These are phyloP conservation scores for Paxillus rubicundulus DNA, from an alignment of 768 basidiomycete genomes.

Conservation along the genomic window DNA sequence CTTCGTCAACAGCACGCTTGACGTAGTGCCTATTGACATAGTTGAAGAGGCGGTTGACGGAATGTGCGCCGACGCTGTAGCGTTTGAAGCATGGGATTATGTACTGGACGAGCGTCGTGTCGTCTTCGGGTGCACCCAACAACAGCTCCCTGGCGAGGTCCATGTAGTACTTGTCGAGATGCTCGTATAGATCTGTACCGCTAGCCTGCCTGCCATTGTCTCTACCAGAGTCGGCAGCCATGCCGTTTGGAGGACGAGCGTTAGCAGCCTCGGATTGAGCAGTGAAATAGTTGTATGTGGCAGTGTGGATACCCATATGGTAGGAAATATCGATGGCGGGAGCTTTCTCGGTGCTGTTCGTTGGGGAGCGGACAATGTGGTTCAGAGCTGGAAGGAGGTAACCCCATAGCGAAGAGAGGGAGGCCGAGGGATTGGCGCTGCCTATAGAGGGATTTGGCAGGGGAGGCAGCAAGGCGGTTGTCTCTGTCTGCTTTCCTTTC, in stretches of 20 bases:
- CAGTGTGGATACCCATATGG: constrained; percentile 76
- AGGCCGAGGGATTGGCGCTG: constrained; percentile 72
- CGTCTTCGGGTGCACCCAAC: constrained; percentile 64
- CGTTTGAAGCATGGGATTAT: constrained; percentile 70
- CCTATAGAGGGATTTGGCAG: constrained; percentile 56
- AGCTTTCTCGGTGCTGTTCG: constrained; percentile 56
- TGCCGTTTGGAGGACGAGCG: constrained; percentile 12
- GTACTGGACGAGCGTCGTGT: constrained; percentile 63
- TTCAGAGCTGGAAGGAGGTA: constrained; percentile 74
- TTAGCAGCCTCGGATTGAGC: constrained; percentile 51
- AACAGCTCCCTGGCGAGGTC: constrained; percentile 59
- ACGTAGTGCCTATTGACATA: constrained; percentile 73
- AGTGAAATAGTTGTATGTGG: constrained; percentile 80
- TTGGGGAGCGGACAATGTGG: constrained; percentile 71
- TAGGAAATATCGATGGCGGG: constrained; percentile 70
- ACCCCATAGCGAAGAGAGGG: constrained; percentile 69
- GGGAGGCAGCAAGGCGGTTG: constrained; percentile 28
- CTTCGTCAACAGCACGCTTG: constrained; percentile 74
- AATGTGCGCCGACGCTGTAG: constrained; percentile 62
- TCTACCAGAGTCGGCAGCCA: constrained; percentile 22
- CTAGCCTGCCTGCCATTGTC: constrained; percentile 34
- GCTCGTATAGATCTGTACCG: constrained; percentile 70
- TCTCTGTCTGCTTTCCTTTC: constrained; percentile 29
- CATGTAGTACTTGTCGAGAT: constrained; percentile 69
- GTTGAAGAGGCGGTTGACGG: constrained; percentile 70